Percentiles rank a stretch among this genome's conserved stretches.
phyloP scores from a whole-genome alignment of 1,284 basidiomycete species.

The Heterobasidion occidentale region DNA sequence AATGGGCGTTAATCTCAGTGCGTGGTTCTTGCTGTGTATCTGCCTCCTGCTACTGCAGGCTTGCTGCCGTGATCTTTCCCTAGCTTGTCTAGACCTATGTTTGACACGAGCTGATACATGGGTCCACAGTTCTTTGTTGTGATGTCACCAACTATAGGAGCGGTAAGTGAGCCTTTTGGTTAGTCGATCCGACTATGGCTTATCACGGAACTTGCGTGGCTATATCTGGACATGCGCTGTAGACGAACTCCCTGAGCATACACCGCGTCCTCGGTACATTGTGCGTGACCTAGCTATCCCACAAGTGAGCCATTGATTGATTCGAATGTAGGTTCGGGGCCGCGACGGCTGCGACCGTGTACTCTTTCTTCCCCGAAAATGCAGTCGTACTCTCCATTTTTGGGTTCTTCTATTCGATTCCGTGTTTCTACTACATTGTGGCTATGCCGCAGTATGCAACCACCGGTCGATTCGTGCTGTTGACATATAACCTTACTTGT shows the following conservation, averaged over 20 bases:
- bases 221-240: constrained; percentile 10
- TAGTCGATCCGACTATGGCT: neutral
- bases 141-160: constrained; percentile 83
- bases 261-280: constrained; percentile 80
- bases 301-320: neutral
- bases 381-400: constrained; percentile 71
- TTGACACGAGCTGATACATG: neutral
- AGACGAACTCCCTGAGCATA: constrained; percentile 78
- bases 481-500: constrained; percentile 89
- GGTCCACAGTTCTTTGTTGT: constrained; percentile 71
- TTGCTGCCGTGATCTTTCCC: neutral
- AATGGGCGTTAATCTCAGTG: constrained; percentile 93
- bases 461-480: constrained; percentile 80
- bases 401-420: constrained; percentile 87
- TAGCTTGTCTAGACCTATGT: neutral
- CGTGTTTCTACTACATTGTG: constrained; percentile 90
- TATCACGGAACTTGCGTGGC: constrained; percentile 6
- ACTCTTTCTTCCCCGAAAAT: constrained; percentile 72
- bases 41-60: neutral
- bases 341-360: constrained; percentile 63
- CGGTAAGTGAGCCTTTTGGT: constrained; percentile 35
- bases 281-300: constrained; percentile 35
- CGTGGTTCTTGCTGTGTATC: constrained; percentile 17
- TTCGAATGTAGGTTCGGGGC: constrained; percentile 61
- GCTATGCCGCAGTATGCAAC: constrained; percentile 74